A percentile compares a stretch with the other conserved stretches of the same genome.
Conservation (phyloP, 2,329 filamentous ascomycete species). For the Clonostachys rhizophaga region DNA sequence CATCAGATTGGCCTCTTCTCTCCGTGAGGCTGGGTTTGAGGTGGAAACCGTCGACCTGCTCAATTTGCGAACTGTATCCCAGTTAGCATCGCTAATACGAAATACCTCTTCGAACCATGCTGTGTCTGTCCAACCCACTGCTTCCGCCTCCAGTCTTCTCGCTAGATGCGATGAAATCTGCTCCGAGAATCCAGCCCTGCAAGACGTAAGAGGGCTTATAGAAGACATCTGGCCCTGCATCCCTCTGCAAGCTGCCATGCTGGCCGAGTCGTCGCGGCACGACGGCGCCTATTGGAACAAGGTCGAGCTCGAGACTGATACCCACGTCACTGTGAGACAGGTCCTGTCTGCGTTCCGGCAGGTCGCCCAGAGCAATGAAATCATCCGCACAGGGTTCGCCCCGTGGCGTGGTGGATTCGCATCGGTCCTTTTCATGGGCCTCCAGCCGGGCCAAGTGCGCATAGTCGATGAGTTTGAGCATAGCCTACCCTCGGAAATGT, state of each 20-base stretch:
- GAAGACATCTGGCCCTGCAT: slow-evolving; percentile 59
- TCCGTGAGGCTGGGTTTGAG: slow-evolving; percentile 52
- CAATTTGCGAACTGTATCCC: slow-evolving; percentile 37
- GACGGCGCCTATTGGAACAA: slow-evolving; percentile 71
- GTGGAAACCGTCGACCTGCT: slow-evolving; percentile 60
- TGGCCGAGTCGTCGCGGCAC: slow-evolving; percentile 64
- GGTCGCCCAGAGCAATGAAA: slow-evolving; percentile 53
- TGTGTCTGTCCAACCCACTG: background rate
- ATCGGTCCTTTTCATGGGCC: slow-evolving; percentile 52
- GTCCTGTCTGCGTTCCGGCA: slow-evolving; percentile 43
- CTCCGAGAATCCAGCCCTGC: slow-evolving; percentile 6
- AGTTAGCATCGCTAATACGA: slow-evolving; percentile 11
- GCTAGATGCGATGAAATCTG: slow-evolving; percentile 9
- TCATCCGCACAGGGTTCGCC: slow-evolving; percentile 71
- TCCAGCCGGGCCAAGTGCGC: no score
- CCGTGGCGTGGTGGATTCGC: slow-evolving; percentile 32
- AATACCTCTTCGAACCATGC: background rate
- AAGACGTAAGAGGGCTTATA: slow-evolving; percentile 14
- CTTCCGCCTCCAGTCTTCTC: slow-evolving; percentile 6
- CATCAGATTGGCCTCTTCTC: slow-evolving; percentile 50
- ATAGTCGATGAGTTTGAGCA: background rate
- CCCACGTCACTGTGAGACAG: slow-evolving; percentile 19
- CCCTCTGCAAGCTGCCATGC: slow-evolving; percentile 73
- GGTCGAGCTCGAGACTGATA: slow-evolving; percentile 57
- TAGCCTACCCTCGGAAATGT: background rate